Conservation (phyloP, 129 eudicot genomes). For the Chrysanthemum seticuspe region DNA sequence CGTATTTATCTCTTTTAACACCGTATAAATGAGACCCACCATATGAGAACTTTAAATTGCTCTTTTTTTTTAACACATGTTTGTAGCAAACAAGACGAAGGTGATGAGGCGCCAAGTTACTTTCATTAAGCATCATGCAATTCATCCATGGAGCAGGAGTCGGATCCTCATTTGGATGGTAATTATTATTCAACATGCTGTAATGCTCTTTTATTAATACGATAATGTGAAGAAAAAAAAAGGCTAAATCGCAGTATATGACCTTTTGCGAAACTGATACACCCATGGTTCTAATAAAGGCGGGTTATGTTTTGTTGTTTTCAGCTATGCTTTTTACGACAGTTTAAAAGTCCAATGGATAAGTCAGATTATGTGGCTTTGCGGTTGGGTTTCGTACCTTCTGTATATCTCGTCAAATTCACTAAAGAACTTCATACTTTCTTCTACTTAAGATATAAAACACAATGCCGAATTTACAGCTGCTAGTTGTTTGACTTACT, state of each 20-base stretch:
- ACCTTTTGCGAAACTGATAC: not conserved
- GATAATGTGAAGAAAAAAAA: not conserved
- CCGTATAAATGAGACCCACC: slow-evolving; percentile 4
- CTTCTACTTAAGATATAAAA: not conserved
- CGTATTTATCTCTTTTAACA: not conserved
- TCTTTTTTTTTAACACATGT: not conserved
- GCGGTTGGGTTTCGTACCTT: slow-evolving; percentile 70
- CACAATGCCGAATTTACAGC: not conserved
- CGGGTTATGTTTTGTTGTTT: slow-evolving; percentile 15
- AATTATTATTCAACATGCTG: slow-evolving; percentile 14
- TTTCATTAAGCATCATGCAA: slow-evolving; percentile 86
- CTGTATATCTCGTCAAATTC: slow-evolving; percentile 9
- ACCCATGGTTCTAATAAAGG: not conserved
- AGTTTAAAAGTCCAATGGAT: slow-evolving; percentile 74
- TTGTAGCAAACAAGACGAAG: slow-evolving; percentile 57
- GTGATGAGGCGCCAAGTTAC: slow-evolving; percentile 93
- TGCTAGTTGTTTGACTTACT: slow-evolving; percentile 7
- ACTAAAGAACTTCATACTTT: not conserved
- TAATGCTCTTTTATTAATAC: not conserved
- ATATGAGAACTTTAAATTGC: not conserved
- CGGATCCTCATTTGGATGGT: slow-evolving; percentile 97
- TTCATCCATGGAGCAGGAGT: slow-evolving; percentile 97
- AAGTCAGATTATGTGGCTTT: slow-evolving; percentile 86
- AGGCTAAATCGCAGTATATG: not conserved
- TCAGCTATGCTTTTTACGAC: slow-evolving; percentile 93